These are phyloP conservation scores for Lanzia echinophila DNA, from an alignment of 2,329 filamentous ascomycete species.

Conservation along the genomic window DNA sequence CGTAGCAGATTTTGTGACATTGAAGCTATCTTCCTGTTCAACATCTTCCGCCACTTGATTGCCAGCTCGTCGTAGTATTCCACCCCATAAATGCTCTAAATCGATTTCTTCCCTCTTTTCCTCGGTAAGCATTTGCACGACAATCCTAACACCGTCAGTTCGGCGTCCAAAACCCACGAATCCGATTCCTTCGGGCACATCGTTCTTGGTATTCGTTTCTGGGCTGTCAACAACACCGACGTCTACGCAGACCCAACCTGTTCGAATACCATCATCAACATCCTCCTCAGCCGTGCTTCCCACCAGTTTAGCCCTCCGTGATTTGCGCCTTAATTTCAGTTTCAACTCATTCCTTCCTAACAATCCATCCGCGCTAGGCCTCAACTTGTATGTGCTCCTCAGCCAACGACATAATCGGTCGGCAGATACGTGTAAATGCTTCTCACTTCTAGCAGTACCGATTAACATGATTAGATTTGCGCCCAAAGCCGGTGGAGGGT, in stretches of 20 bases:
- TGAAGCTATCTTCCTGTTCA: not conserved
- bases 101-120: conserved; percentile 62
- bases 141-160: conserved; percentile 51
- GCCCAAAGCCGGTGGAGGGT: conserved; percentile 82
- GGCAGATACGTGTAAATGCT: conserved; percentile 85
- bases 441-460: conserved; percentile 83
- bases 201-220: conserved; percentile 32
- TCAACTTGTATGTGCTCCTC: conserved; percentile 62
- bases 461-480: conserved; percentile 89
- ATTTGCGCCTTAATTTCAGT: conserved; percentile 72
- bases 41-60: conserved; percentile 5
- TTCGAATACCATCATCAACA: conserved; percentile 78
- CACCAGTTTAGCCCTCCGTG: conserved; percentile 73
- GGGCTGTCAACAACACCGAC: conserved; percentile 62
- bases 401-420: conserved; percentile 87
- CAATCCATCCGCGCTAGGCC: conserved; percentile 77
- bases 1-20: not conserved
- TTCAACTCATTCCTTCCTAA: conserved; percentile 88
- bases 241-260: conserved; percentile 95
- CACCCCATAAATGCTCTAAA: conserved; percentile 55
- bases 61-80: conserved; percentile 23
- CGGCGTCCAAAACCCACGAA: conserved; percentile 72
- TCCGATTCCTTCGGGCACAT: conserved; percentile 40
- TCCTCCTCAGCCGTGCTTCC: conserved; percentile 59
- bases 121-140: conserved; percentile 66